phyloP scores from a whole-genome alignment of 768 basidiomycete genomes.

The Collybiopsis luxurians region DNA sequence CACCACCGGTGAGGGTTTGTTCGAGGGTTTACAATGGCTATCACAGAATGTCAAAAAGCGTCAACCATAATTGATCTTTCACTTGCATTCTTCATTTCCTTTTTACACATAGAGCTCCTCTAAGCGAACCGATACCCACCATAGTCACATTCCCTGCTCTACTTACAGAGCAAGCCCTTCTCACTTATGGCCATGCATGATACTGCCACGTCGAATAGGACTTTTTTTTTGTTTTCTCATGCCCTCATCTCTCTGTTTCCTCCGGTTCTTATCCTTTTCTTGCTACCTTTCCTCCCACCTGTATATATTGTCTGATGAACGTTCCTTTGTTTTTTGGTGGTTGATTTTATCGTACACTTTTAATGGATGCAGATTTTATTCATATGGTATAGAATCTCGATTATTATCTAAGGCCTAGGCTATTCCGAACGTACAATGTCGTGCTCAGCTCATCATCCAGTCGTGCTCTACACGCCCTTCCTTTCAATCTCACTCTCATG shows the following conservation, averaged over 20 bases:
- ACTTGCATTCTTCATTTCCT: conserved; percentile 19
- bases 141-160: conserved; percentile 3
- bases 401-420: neutral
- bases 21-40: conserved; percentile 96
- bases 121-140: conserved; percentile 23
- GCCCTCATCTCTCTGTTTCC: conserved; percentile 23
- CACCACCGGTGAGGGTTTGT: conserved; percentile 94
- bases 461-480: conserved; percentile 7
- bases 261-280: conserved; percentile 27
- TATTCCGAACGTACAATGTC: conserved; percentile 3
- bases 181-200: conserved; percentile 40
- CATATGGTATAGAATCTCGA: conserved; percentile 16
- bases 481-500: conserved; percentile 25
- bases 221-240: conserved; percentile 4
- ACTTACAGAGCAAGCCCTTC: conserved; percentile 9
- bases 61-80: conserved; percentile 52
- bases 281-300: conserved; percentile 19
- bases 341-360: conserved; percentile 23
- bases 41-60: conserved; percentile 97
- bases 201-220: conserved; percentile 10
- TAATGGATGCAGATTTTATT: conserved; percentile 18
- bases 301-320: conserved; percentile 17
- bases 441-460: conserved; percentile 5
- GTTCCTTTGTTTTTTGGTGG: conserved; percentile 16
- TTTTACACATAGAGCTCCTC: conserved; percentile 6